These are phyloP conservation scores for Cucurbita maxima DNA, from an alignment of 306 rosid genomes.

Conservation along the genomic window DNA sequence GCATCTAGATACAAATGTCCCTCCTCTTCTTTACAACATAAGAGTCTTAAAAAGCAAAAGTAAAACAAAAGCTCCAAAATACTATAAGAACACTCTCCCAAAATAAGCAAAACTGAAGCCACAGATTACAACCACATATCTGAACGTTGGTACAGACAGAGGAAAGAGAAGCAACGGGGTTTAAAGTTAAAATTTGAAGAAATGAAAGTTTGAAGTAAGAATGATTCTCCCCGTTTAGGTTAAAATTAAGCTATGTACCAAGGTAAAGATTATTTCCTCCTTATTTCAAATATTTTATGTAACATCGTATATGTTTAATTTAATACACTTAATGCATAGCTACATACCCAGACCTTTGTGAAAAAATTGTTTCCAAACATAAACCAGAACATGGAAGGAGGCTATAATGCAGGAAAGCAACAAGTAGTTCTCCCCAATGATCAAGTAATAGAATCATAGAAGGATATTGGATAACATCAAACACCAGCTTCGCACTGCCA, in stretches of 20 bases:
- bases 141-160: neutral
- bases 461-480: slow-evolving; percentile 98
- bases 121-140: neutral
- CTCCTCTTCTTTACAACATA: neutral
- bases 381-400: neutral
- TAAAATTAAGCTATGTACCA: neutral
- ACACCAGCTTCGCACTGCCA: slow-evolving; percentile 71
- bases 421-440: neutral
- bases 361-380: neutral
- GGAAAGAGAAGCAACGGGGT: neutral
- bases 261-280: neutral
- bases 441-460: slow-evolving; percentile 5
- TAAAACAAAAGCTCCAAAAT: neutral
- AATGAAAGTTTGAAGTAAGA: neutral
- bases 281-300: neutral
- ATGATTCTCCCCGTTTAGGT: neutral
- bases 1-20: neutral
- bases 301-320: neutral
- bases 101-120: neutral
- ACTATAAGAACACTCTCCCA: neutral
- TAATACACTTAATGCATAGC: neutral
- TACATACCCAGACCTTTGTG: neutral
- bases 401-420: neutral
- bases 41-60: neutral
- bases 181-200: neutral